A percentile compares a stretch with the other conserved stretches of the same genome.
These are phyloP conservation scores for Penicillium mononematosum DNA, from an alignment of 495 filamentous ascomycete genomes.

Conservation along the genomic window DNA sequence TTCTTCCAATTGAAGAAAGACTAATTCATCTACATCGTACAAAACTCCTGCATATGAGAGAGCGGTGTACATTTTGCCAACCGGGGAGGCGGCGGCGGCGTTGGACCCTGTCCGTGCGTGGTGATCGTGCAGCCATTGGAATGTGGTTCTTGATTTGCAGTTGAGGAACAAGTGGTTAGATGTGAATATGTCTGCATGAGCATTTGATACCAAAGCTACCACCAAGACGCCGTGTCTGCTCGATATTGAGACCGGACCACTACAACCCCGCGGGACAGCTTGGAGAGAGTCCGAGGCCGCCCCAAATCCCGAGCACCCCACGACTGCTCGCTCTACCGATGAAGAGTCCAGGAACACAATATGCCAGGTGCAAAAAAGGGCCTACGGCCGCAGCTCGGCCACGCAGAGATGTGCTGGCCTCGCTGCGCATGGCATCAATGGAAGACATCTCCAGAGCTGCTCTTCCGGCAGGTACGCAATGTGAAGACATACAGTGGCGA, in stretches of 20 bases:
- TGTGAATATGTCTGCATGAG: slow-evolving; percentile 3
- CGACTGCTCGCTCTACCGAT: slow-evolving; percentile 26
- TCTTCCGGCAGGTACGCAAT: slow-evolving; percentile 70
- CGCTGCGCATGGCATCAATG: slow-evolving; percentile 70
- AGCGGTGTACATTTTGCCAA: slow-evolving; percentile 14
- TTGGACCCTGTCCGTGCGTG: slow-evolving; percentile 11
- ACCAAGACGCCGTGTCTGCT: neutral
- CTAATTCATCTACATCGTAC: neutral
- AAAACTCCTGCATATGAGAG: neutral
- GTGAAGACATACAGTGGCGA: neutral
- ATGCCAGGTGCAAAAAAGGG: slow-evolving; percentile 69
- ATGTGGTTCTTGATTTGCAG: slow-evolving; percentile 8
- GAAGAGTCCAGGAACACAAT: slow-evolving; percentile 28
- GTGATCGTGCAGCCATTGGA: slow-evolving; percentile 5
- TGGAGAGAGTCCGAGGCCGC: slow-evolving; percentile 2
- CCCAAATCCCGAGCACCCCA: slow-evolving; percentile 7
- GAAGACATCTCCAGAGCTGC: slow-evolving; percentile 72
- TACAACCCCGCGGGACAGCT: slow-evolving; percentile 4
- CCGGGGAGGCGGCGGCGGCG: slow-evolving; percentile 6
- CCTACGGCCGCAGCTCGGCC: slow-evolving; percentile 47
- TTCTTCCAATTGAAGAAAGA: neutral
- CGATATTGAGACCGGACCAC: neutral
- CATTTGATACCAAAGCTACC: neutral
- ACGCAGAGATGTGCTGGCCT: slow-evolving; percentile 63
- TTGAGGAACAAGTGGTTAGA: slow-evolving; percentile 1